Evolutionary conservation across 495 filamentous ascomycete species (phyloP).

Genomic region (Pyrenula aspistea): DNA sequence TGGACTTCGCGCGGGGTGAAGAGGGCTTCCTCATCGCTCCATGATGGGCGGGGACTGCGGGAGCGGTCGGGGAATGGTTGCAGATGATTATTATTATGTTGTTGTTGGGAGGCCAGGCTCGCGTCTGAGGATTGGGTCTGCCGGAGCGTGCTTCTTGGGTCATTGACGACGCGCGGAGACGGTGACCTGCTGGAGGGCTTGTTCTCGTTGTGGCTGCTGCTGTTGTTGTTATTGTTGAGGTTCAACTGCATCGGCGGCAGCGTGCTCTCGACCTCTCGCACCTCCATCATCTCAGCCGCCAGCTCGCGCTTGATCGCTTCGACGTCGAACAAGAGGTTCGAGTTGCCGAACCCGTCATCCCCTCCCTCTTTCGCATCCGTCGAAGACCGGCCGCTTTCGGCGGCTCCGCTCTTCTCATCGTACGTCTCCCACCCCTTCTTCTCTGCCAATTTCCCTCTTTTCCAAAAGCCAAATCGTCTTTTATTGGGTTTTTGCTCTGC

Average conservation of each 20-base stretch:
- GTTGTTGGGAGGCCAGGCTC: constrained; percentile 14
- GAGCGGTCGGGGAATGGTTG: constrained; percentile 4
- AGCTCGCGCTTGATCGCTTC: constrained; percentile 87
- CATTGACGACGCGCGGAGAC: constrained; percentile 9
- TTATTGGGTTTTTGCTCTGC: constrained; percentile 62
- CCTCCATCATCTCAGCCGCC: constrained; percentile 60
- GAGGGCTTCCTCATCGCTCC: constrained; percentile 61
- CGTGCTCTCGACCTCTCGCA: constrained; percentile 77
- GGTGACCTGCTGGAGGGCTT: constrained; percentile 11
- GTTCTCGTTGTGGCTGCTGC: neutral
- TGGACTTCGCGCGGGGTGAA: constrained; percentile 18
- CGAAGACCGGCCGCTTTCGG: constrained; percentile 8
- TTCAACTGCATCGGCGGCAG: constrained; percentile 81
- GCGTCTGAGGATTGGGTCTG: constrained; percentile 32
- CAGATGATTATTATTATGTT: constrained; percentile 16
- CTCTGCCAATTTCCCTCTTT: constrained; percentile 56
- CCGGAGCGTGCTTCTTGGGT: constrained; percentile 26
- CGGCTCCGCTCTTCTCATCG: constrained; percentile 17
- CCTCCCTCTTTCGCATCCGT: constrained; percentile 8
- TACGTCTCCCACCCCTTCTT: constrained; percentile 97
- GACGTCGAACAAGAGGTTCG: constrained; percentile 77
- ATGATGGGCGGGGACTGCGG: constrained; percentile 16
- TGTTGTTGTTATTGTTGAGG: constrained; percentile 24
- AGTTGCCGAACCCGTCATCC: constrained; percentile 7
- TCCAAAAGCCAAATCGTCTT: constrained; percentile 68